Conservation (phyloP, 495 filamentous ascomycete species). For the Podospora appendiculata region DNA sequence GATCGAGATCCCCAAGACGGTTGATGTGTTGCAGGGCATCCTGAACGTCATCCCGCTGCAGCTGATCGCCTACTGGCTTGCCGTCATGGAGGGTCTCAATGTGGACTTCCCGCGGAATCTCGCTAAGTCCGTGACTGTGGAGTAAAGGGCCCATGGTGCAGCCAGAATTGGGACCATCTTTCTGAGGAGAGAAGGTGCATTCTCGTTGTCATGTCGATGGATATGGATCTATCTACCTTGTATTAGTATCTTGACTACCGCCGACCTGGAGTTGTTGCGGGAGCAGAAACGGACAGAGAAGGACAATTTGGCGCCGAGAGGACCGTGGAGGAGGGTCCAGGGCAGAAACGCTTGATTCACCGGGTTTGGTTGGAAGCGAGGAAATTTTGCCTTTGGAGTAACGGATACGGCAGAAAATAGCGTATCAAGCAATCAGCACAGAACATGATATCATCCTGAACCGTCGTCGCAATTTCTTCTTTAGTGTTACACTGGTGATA, state of each 20-base stretch:
- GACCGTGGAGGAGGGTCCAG: background rate
- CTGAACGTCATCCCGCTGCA: conserved; percentile 97
- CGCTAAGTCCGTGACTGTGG: conserved; percentile 97
- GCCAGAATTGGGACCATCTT: no score
- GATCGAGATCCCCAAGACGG: conserved; percentile 94
- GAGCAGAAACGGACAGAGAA: background rate
- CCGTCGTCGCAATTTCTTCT: background rate
- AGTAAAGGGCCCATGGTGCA: conserved; percentile 46
- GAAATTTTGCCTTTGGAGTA: background rate
- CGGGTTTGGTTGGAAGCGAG: background rate
- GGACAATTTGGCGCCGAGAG: background rate
- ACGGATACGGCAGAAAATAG: background rate
- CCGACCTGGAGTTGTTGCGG: conserved; percentile 7
- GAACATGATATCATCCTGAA: background rate
- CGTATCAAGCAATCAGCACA: background rate
- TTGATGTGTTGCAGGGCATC: conserved; percentile 91
- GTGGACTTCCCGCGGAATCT: conserved; percentile 97
- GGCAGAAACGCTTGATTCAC: background rate
- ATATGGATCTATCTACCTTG: conserved; percentile 6
- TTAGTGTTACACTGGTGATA: background rate
- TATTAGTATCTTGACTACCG: conserved; percentile 17
- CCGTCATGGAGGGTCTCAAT: conserved; percentile 89
- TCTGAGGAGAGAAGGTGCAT: background rate
- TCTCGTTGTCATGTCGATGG: background rate
- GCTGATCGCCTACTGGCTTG: conserved; percentile 97